Base-by-base conservation (phyloP, 768 basidiomycete species). In the Rhodosporidiobolus sp. region DNA sequence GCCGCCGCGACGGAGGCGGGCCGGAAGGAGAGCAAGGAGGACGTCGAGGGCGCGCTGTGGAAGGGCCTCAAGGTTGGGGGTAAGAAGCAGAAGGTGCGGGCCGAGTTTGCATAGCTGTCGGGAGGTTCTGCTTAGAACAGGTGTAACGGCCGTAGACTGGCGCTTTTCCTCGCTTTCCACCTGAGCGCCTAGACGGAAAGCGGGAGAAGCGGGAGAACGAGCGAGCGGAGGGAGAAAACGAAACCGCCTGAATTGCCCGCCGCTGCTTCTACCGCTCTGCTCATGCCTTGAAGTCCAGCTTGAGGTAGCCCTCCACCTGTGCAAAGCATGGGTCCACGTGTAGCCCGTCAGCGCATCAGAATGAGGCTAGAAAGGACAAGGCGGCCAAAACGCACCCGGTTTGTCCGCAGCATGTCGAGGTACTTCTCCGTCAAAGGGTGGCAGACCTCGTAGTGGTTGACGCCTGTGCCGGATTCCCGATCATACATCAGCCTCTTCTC, bases 391-490 rank as follows among this genome's bases (percentile, higher is more conserved):
- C 73, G 52, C 16, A 76, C 75, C 59, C 69, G 61, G 72, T 76
- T 73, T 49, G 71, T 73, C 59, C 69, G 54, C 50, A 76, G 57
- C 28, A 76, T 24, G 65, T 76, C 75, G 52, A 76, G 63, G 60
- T 76, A 76, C 66, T 70, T 70, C 34, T 72, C 75, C 24, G 75
- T 73, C 54, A 76, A 43, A 26, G 60, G 72, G 69, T 76, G 75
- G 68, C 75, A 76, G 26, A 69, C 67, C 65, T 76, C 74, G 66
- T 76, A 76, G 56, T 73, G 71, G 69, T 76, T 76, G 38, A 76
- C 75, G 49, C 75, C 71, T 72, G 64, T 11, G 24, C 11, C 14
- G 43, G 0, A 8, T 28, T 16, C 2, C 52, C 10, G 45, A 30
- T 30, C 26, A 3, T 16, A 16, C 2, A 43, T 38, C 43, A 28